These are phyloP conservation scores for Tephrocybe sp. DNA, from an alignment of 768 basidiomycete genomes.

Conservation along the genomic window DNA sequence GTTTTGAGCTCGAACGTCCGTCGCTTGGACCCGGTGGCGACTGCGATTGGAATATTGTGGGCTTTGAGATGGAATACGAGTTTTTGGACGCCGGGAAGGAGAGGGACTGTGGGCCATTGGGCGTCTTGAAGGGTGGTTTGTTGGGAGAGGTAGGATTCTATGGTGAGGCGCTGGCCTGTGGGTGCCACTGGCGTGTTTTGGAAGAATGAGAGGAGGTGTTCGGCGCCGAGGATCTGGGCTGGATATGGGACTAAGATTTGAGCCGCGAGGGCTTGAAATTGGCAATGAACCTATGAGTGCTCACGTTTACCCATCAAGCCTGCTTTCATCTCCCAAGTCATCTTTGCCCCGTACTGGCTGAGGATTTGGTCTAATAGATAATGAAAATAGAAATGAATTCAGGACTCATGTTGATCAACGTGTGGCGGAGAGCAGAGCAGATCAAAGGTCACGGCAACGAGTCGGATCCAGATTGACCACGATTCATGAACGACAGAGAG, in stretches of 20 bases:
- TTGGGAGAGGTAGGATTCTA: slow-evolving; percentile 56
- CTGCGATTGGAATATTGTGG: slow-evolving; percentile 71
- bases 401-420: too few relatives aligned
- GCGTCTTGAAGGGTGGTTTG: slow-evolving; percentile 57
- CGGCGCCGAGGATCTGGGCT: slow-evolving; percentile 65
- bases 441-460: too few relatives aligned
- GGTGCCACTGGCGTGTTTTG: slow-evolving; percentile 72
- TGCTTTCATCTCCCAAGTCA: slow-evolving; percentile 91
- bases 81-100: slow-evolving; percentile 70
- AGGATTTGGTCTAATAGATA: slow-evolving; percentile 82
- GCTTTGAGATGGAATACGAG: slow-evolving; percentile 70
- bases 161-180: too few relatives aligned
- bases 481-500: not conserved
- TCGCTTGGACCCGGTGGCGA: slow-evolving; percentile 74
- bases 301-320: slow-evolving; percentile 85
- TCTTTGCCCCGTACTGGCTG: slow-evolving; percentile 63
- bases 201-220: slow-evolving; percentile 74
- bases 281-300: slow-evolving; percentile 11
- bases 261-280: not conserved
- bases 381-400: slow-evolving; percentile 21
- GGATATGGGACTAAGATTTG: too few relatives aligned
- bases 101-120: slow-evolving; percentile 65
- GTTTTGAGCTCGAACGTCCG: slow-evolving; percentile 70
- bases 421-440: too few relatives aligned
- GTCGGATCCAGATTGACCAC: too few relatives aligned